Base-by-base conservation (phyloP, 106 monocot genomes). In the Acanthochlamys bracteata region DNA sequence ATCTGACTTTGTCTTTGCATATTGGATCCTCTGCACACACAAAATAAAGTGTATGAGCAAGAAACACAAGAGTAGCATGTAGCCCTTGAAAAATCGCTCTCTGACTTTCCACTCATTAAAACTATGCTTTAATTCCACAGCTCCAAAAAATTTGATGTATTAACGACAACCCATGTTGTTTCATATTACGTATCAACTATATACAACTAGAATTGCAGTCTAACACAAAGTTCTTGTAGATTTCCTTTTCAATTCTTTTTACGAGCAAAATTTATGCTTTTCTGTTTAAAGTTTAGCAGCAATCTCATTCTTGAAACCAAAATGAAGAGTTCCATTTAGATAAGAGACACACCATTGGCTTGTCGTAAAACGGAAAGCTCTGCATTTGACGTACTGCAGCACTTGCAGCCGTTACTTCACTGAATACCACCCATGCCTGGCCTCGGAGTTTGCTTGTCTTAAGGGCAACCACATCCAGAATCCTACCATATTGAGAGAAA, bases 1-100 rank as follows among this genome's bases (percentile, higher is more conserved):
- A 75, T 96, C 96, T 47, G 96, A 96, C 67, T 90, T 96, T 53
- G 81, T 80, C 76, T 91, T 96, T 20, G 90, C 96, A 73, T 85
- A 96, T 79, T 96, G 96, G 63, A 96, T 83, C 41, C 88, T 72
- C 96, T 90, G 79, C 59, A 84, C 20, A 2, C 20, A 26, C 40
- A 27, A 51, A 51, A 39, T n/a, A 55, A 64, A 43, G 55, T 4
- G 42, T 4, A 24, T 27, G 26, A 58, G 19, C 61, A 55, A 55
- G 16, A 0, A 17, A 49, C 1, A 2, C 49, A 4, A 2, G 12
- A 17, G 2, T 49, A 2, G 12, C 10, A 17, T 17, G 10, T 49
- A 49, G 49, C 49, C 17, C 33, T 3, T 33, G 33, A 1, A 33
- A 33, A 33, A 33, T 3, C 33, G 6, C 33, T 6, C 1, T 33